These are phyloP conservation scores for Calonectria montana DNA, from an alignment of 2,329 filamentous ascomycete species.

Conservation along the genomic window DNA sequence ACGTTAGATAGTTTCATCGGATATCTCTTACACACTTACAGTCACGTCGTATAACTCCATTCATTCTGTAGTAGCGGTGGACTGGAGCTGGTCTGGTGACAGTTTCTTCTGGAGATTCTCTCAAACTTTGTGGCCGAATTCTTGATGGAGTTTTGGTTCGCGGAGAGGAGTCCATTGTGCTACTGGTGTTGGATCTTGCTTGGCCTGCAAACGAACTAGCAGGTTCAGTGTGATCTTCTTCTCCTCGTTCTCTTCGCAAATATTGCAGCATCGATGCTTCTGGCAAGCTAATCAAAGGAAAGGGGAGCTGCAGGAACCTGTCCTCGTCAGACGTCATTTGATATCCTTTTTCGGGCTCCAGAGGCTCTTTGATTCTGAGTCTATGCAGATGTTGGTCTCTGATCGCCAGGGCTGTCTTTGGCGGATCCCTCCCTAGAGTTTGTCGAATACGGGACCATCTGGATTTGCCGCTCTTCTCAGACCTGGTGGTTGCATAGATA, in stretches of 20 bases:
- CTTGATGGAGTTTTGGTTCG: constrained; percentile 43
- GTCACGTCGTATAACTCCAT: constrained; percentile 24
- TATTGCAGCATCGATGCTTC: constrained; percentile 51
- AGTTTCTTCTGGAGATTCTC: background rate
- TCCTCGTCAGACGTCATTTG: constrained; percentile 38
- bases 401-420: constrained; percentile 35
- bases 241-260: constrained; percentile 46
- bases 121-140: constrained; percentile 23
- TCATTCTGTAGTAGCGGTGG: constrained; percentile 23
- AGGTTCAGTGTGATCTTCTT: constrained; percentile 51
- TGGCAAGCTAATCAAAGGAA: constrained; percentile 51
- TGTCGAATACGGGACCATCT: constrained; percentile 42
- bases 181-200: constrained; percentile 45
- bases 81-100: constrained; percentile 29
- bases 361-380: constrained; percentile 24
- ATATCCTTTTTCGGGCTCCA: constrained; percentile 14
- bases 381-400: constrained; percentile 40
- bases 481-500: background rate
- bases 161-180: constrained; percentile 43
- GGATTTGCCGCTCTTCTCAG: constrained; percentile 25
- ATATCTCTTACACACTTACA: constrained; percentile 28
- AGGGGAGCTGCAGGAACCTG: constrained; percentile 46
- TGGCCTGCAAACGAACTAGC: constrained; percentile 43
- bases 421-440: constrained; percentile 37
- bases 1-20: constrained; percentile 9